Conservation (phyloP, 2,329 filamentous ascomycete species). For the Hypocrella siamensis region DNA sequence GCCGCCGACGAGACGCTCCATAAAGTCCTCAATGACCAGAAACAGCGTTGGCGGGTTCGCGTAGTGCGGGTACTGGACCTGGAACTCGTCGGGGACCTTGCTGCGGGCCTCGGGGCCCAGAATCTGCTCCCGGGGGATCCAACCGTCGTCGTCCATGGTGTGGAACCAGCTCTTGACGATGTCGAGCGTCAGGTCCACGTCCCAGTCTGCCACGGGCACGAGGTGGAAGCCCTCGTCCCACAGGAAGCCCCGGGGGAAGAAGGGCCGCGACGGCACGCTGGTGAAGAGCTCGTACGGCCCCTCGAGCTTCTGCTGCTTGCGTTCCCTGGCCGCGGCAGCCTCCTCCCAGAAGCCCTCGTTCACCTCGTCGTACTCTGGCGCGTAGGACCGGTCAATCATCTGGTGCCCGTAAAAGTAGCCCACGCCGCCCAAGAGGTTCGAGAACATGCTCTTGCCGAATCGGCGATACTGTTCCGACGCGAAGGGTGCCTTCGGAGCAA, state of each 20-base stretch:
- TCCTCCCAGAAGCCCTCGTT: constrained; percentile 94
- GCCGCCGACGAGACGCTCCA: constrained; percentile 70
- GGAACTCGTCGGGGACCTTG: constrained; percentile 88
- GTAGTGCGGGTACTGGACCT: constrained; percentile 91
- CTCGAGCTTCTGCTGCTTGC: constrained; percentile 53
- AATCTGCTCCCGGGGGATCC: constrained; percentile 95
- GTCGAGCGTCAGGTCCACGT: constrained; percentile 72
- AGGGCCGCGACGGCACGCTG: constrained; percentile 79
- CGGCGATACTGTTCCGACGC: constrained; percentile 52
- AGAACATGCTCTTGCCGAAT: constrained; percentile 84
- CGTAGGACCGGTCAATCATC: constrained; percentile 78
- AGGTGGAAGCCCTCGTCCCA: constrained; percentile 99
- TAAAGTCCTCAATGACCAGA: constrained; percentile 70
- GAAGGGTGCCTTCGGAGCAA: constrained; percentile 60
- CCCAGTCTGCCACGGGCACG: constrained; percentile 83
- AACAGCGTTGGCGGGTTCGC: constrained; percentile 94
- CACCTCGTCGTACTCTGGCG: constrained; percentile 87
- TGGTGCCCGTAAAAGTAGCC: constrained; percentile 89
- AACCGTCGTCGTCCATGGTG: constrained; percentile 90
- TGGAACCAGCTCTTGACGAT: constrained; percentile 93
- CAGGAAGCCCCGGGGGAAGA: constrained; percentile 91
- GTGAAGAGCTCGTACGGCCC: constrained; percentile 83
- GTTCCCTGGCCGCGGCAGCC: constrained; percentile 60
- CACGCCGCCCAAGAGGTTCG: constrained; percentile 84
- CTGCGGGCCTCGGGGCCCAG: constrained; percentile 80